Conservation (phyloP, 106 monocot species). For the Gastrodia elata region DNA sequence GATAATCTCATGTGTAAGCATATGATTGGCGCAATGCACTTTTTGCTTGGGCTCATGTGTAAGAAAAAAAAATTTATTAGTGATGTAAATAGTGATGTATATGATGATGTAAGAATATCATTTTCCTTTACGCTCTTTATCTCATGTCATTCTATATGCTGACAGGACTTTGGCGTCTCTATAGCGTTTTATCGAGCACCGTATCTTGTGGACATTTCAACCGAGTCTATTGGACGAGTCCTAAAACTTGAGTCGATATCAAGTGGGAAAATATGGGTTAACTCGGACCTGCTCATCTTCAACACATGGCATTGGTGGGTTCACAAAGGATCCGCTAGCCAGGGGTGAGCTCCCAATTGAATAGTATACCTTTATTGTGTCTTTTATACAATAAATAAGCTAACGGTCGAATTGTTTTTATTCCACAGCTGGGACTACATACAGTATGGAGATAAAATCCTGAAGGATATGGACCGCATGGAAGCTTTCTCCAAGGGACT, state of each 20-base stretch:
- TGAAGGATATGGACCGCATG: slow-evolving; percentile 67
- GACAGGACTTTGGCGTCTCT: slow-evolving; percentile 33
- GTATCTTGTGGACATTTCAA: slow-evolving; percentile 50
- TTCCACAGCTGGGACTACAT: slow-evolving; percentile 61
- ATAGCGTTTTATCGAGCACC: slow-evolving; percentile 36
- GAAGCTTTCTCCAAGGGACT: slow-evolving; percentile 74
- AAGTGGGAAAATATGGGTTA: slow-evolving; percentile 29
- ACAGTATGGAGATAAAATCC: slow-evolving; percentile 34
- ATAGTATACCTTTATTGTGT: neutral
- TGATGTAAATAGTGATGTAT: too few species aligned
- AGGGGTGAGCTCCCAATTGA: slow-evolving; percentile 7
- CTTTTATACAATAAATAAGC: neutral
- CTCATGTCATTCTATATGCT: neutral
- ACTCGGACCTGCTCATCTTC: slow-evolving; percentile 46
- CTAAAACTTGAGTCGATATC: slow-evolving; percentile 45
- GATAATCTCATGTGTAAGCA: too few species aligned
- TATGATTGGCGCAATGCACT: too few species aligned
- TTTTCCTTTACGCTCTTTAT: too few species aligned
- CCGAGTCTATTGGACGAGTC: slow-evolving; percentile 26
- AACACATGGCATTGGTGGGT: slow-evolving; percentile 71
- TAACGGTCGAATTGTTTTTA: neutral
- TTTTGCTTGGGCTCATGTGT: too few species aligned
- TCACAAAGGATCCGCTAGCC: slow-evolving; percentile 17
- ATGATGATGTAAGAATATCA: too few species aligned
- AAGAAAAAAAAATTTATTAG: too few species aligned